Evolutionary conservation across 75 land plant genomes (phyloP).

Genomic region (Azolla pinnata): DNA sequence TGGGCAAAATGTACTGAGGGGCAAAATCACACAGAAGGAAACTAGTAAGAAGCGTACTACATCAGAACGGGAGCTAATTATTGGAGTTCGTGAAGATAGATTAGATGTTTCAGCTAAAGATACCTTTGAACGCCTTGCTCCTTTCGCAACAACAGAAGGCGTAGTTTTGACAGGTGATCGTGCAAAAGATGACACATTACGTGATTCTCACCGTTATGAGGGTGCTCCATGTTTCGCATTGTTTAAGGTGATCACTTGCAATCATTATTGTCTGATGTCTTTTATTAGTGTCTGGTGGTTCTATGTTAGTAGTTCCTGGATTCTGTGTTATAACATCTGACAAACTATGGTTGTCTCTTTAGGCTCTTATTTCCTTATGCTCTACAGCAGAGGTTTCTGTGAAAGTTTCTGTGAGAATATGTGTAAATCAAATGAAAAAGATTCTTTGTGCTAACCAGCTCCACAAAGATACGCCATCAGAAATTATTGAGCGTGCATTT

Average conservation of each 20-base stretch:
- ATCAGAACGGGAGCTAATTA: slow-evolving; percentile 83
- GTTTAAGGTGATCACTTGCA: slow-evolving; percentile 90
- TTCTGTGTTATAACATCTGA: background rate
- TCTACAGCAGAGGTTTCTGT: slow-evolving; percentile 65
- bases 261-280: slow-evolving; percentile 4
- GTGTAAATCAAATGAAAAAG: slow-evolving; percentile 70
- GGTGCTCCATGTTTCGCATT: slow-evolving; percentile 89
- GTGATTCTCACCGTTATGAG: slow-evolving; percentile 83
- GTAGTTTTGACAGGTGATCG: slow-evolving; percentile 88
- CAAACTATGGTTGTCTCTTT: slow-evolving; percentile 4
- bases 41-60: slow-evolving; percentile 51
- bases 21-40: slow-evolving; percentile 58
- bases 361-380: slow-evolving; percentile 87
- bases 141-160: slow-evolving; percentile 71
- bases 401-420: slow-evolving; percentile 75
- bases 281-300: no score
- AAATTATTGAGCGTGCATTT: slow-evolving; percentile 74
- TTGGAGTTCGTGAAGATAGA: slow-evolving; percentile 81
- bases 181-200: slow-evolving; percentile 66
- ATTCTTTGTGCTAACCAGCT: slow-evolving; percentile 65
- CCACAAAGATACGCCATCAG: slow-evolving; percentile 62
- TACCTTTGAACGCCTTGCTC: slow-evolving; percentile 70
- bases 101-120: slow-evolving; percentile 32
- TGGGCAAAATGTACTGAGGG: no score
- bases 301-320: background rate